A percentile compares a stretch with the other conserved stretches of the same genome.
Evolutionary conservation across 352 stramenopile species (phyloP).

Genomic region (Pseudoperonospora humuli): DNA sequence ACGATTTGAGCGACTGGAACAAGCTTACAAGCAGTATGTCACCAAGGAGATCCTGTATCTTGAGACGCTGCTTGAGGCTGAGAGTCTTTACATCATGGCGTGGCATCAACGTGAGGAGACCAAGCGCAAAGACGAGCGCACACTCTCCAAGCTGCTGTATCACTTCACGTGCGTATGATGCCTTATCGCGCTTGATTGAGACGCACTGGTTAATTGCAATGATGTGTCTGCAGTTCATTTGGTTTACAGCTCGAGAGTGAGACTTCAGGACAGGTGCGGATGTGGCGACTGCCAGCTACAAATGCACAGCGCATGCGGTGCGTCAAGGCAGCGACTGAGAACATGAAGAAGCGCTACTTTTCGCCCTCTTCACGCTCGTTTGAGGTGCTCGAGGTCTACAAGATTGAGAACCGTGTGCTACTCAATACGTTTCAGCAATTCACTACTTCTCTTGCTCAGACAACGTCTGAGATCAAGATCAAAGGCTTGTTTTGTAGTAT

Average conservation of each 20-base stretch:
- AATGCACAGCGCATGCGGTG: constrained; percentile 57
- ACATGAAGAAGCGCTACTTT: constrained; percentile 55
- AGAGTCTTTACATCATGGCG: too few relatives aligned
- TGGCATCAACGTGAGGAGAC: too few relatives aligned
- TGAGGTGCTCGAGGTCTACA: constrained; percentile 75
- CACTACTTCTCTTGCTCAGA: constrained; percentile 14
- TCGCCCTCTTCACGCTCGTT: constrained; percentile 9
- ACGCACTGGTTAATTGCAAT: too few relatives aligned
- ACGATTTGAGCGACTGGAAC: too few relatives aligned
- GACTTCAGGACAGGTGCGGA: constrained; percentile 39
- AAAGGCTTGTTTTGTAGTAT: constrained; percentile 76
- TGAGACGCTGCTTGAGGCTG: too few relatives aligned
- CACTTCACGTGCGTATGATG: too few relatives aligned
- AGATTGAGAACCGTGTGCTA: constrained; percentile 65
- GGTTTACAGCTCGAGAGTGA: constrained; percentile 55
- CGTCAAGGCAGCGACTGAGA: constrained; percentile 57
- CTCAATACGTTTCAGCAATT: constrained; percentile 51
- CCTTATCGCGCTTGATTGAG: too few relatives aligned
- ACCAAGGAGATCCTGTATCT: too few relatives aligned
- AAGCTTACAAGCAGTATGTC: too few relatives aligned
- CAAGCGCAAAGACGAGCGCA: too few relatives aligned
- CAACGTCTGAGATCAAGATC: constrained; percentile 32
- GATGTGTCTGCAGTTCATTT: too few relatives aligned
- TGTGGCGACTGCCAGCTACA: constrained; percentile 34
- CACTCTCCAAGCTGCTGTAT: too few relatives aligned